Evolutionary conservation across 768 basidiomycete genomes (phyloP), one percentile per base, ranked within the genome.

Genomic region (Tulasnella sp.): DNA sequence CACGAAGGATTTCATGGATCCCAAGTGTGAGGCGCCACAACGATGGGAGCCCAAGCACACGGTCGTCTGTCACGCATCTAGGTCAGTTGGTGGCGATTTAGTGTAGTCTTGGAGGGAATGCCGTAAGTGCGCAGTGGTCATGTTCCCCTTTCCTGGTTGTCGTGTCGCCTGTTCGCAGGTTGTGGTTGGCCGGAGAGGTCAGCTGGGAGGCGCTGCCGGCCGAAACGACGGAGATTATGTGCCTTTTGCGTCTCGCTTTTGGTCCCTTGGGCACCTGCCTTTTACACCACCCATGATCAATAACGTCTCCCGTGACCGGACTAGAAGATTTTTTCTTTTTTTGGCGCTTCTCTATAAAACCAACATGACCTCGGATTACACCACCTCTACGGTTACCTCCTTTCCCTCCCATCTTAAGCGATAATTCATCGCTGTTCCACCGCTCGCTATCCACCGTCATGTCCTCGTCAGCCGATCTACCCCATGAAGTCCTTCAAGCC

Each of bases 401-500:
- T 12, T 29, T 22, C 17, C 29, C 29, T 34, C 34, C 50, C 29
- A 51, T 51, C 50, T 29, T 30, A 19, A 51, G 10, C 50, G 7
- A n/a, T 24, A 17, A 3, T n/a, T 34, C 38, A 51, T 34, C 29
- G 24, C 19, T 19, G 21, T 10, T 25, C 53, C 53, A 19, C 22
- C 25, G 31, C 31, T 12, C 21, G 25, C 22, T 41, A 31, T 38
- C 53, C n/a, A 10, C n/a, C 5, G 21, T 41, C n/a, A 19, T 12
- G 15, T 38, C 53, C 21, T 34, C n/a, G 30, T 12, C 41, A 34
- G 41, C 53, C 3, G 46, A 51, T 31, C 45, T 45, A n/a, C 56
- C 56, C 11, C 56, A 58, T 7, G 88, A 91, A 66, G 70, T 92
- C 15, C 77, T 87, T 57, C 79, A 79, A 60, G 72, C 80, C 29